A percentile compares a stretch with the other conserved stretches of the same genome.
phyloP scores from a whole-genome alignment of 108 stramenopile genomes.

The Skeletonema costatum region DNA sequence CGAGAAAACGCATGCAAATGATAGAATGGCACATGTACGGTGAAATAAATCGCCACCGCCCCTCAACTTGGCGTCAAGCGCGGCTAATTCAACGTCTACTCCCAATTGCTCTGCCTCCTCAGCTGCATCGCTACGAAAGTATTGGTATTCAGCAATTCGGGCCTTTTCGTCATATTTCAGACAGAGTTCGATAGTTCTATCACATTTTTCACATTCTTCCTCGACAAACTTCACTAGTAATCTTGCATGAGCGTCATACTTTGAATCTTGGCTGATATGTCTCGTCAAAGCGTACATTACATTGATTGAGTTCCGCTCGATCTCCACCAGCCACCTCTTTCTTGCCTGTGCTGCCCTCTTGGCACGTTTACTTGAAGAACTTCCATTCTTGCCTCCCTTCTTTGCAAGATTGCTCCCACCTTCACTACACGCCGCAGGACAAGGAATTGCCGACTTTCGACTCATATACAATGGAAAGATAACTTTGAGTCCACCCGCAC shows the following conservation, averaged over 20 bases:
- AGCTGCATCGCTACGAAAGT: constrained; percentile 62
- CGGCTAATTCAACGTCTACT: constrained; percentile 60
- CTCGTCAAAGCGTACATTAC: constrained; percentile 70
- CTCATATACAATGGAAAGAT: constrained; percentile 75
- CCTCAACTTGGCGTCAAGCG: constrained; percentile 71
- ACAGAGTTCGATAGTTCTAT: constrained; percentile 74
- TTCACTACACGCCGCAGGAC: constrained; percentile 55
- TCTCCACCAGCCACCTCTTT: constrained; percentile 56
- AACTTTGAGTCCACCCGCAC: constrained; percentile 68
- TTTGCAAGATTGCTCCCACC: constrained; percentile 44
- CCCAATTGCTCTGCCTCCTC: constrained; percentile 56
- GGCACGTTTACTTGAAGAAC: constrained; percentile 46
- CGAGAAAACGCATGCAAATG: constrained; percentile 64
- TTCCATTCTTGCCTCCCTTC: constrained; percentile 6
- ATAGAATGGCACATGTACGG: constrained; percentile 69
- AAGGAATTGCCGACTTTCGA: constrained; percentile 56
- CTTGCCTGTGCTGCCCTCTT: constrained; percentile 53
- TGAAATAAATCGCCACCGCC: constrained; percentile 83
- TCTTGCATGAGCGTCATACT: constrained; percentile 65
- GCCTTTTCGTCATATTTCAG: constrained; percentile 71
- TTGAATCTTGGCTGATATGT: constrained; percentile 61
- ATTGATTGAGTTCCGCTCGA: constrained; percentile 60
- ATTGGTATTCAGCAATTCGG: constrained; percentile 77
- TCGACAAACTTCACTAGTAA: constrained; percentile 77
- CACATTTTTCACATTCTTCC: constrained; percentile 75